Base-by-base conservation (phyloP, 768 basidiomycete genomes). In the Mycena latifolia region DNA sequence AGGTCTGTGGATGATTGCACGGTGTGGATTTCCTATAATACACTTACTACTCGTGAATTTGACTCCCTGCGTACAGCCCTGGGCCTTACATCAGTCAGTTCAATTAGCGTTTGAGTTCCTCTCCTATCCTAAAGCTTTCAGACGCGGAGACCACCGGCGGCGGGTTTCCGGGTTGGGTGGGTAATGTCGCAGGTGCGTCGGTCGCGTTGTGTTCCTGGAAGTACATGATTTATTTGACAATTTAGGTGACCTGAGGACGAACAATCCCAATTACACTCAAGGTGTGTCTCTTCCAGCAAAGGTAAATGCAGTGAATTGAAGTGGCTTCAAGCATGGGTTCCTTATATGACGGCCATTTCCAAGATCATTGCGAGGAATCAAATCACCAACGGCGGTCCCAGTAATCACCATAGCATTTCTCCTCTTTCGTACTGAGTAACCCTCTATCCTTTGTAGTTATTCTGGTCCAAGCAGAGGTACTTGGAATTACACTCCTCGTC, bases 111-210 rank as follows among this genome's bases (percentile, higher is more conserved):
- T n/a, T 7, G 14, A 39, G 11, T 11, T 20, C 31, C 7, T n/a
- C 27, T 27, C 14, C 8, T 35, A 14, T 35, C 27, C 39, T 24
- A 48, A 54, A 31, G 3, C 24, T 22, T 45, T 65, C 46, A 81
- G 84, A 85, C 68, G 84, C 71, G 9, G 85, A 86, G 73, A 85
- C 85, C 5, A 85, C 85, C 5, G 85, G 85, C 9, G 85, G 85
- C 18, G 85, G 87, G 6, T 86, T 88, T 66, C 87, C 88, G 15
- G 87, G 87, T 7, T 88, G 86, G 87, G 84, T 85, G 35, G 86
- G 84, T 10, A 85, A 86, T 72, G 82, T 85, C 28, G 82, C 85
- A 43, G 61, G 61, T 62, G 31, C 33, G 51, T 15, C 18, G 15
- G 43, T 15, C 18, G 20, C 18, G 84, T 22, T 72, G 76, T 43